A percentile compares a stretch with the other conserved stretches of the same genome.
phyloP scores from a whole-genome alignment of 192 early-diverging fungal species.

The Backusella tuberculispora region DNA sequence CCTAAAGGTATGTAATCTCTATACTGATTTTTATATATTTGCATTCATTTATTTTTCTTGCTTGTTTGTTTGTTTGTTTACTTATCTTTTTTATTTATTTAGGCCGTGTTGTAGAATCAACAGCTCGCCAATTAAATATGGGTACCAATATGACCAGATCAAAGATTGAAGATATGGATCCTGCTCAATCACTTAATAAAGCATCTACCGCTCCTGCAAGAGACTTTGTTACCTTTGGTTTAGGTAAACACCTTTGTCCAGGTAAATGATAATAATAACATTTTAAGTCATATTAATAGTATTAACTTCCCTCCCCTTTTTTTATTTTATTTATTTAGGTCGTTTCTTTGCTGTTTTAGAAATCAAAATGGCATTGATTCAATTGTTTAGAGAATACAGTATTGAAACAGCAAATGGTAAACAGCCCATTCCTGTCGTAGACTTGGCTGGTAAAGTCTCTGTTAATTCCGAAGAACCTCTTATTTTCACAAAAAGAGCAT shows the following conservation, averaged over 20 bases:
- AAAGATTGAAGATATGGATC: slow-evolving; percentile 21
- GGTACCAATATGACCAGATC: slow-evolving; percentile 17
- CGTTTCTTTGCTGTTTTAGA: slow-evolving; percentile 39
- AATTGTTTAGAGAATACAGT: slow-evolving; percentile 21
- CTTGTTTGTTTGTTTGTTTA: neutral
- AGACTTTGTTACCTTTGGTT: slow-evolving; percentile 27
- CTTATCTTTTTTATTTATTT: neutral
- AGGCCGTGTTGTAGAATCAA: slow-evolving; percentile 24
- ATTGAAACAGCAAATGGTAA: slow-evolving; percentile 8
- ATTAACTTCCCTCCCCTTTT: no score
- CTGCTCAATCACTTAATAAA: neutral
- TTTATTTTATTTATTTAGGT: no score
- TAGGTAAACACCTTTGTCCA: slow-evolving; percentile 32
- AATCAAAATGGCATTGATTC: slow-evolving; percentile 30
- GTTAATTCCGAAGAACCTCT: slow-evolving; percentile 10
- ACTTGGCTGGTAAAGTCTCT: slow-evolving; percentile 17
- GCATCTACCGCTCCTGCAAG: slow-evolving; percentile 9
- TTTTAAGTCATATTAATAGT: no score
- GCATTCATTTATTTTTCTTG: neutral
- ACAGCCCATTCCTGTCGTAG: slow-evolving; percentile 16
- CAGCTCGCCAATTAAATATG: slow-evolving; percentile 27
- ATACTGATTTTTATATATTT: neutral
- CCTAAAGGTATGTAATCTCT: slow-evolving; percentile 10
- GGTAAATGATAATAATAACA: neutral
- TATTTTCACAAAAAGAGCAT: slow-evolving; percentile 5